A percentile compares a stretch with the other conserved stretches of the same genome.
Evolutionary conservation across 306 rosid genomes (phyloP).

Genomic region (Amphicarpaea edgeworthii): DNA sequence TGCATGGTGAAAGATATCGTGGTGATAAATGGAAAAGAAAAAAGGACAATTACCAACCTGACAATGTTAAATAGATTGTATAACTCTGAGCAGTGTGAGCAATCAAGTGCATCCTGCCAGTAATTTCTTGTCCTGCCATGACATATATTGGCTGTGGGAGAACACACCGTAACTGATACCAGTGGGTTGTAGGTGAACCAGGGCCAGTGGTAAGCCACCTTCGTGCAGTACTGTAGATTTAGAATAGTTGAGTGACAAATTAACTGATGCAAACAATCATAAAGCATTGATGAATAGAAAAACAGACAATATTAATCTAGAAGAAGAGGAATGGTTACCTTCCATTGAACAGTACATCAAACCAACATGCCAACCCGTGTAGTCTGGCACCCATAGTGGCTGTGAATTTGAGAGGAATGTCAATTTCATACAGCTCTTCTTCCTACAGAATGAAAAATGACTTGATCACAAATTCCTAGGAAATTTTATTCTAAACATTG

Average conservation of each 20-base stretch:
- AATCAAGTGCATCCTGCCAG: constrained; percentile 81
- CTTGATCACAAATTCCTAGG: neutral
- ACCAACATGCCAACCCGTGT: constrained; percentile 95
- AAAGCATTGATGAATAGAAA: constrained; percentile 10
- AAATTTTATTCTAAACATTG: constrained; percentile 12
- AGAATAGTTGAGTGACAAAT: neutral
- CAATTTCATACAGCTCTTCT: constrained; percentile 81
- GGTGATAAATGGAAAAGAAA: neutral
- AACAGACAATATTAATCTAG: constrained; percentile 9
- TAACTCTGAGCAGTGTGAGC: constrained; percentile 93
- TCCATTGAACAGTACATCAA: constrained; percentile 86
- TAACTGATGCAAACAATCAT: neutral
- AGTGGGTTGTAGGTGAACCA: constrained; percentile 87
- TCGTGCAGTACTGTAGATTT: constrained; percentile 67
- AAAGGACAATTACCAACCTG: constrained; percentile 57
- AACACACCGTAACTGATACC: constrained; percentile 91
- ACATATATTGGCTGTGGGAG: constrained; percentile 86
- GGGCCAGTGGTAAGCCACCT: constrained; percentile 93
- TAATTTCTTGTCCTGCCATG: constrained; percentile 91
- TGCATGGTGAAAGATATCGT: constrained; percentile 26
- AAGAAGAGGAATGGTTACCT: constrained; percentile 59
- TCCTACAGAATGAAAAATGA: constrained; percentile 58
- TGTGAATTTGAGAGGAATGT: constrained; percentile 73
- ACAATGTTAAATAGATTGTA: constrained; percentile 70
- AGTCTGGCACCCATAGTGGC: constrained; percentile 82